Evolutionary conservation across 2,329 filamentous ascomycete species (phyloP).

Genomic region (Blastomyces silverae): DNA sequence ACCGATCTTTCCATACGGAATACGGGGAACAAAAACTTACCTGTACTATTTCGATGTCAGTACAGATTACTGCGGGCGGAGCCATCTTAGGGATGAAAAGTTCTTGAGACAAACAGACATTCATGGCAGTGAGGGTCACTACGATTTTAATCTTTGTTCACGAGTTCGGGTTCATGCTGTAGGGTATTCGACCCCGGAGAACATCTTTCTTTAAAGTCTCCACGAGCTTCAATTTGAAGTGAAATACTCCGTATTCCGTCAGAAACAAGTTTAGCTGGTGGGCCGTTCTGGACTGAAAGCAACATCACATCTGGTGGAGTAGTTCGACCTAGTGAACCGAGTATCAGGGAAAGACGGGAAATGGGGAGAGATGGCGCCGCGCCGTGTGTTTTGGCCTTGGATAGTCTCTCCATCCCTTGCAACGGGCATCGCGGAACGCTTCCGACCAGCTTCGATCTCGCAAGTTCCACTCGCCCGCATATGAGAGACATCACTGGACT

Average conservation of each 20-base stretch:
- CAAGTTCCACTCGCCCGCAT: constrained; percentile 3
- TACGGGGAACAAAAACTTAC: background rate
- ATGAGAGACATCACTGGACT: background rate
- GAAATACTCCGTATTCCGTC: background rate
- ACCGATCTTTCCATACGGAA: background rate
- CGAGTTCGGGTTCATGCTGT: background rate
- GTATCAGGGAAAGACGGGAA: background rate
- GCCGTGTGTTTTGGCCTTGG: background rate
- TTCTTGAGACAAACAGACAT: too few relatives aligned
- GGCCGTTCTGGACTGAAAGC: background rate
- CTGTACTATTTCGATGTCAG: background rate
- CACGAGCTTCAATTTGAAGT: background rate
- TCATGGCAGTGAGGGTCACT: background rate
- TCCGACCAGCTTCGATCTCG: background rate
- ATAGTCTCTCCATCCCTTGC: constrained; percentile 1
- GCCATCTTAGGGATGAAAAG: background rate
- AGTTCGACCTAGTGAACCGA: background rate
- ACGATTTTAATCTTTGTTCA: constrained; percentile 1
- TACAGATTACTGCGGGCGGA: background rate
- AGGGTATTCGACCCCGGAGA: background rate
- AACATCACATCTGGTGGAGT: background rate
- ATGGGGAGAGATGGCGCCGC: background rate
- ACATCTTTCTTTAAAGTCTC: background rate
- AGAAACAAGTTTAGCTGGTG: background rate
- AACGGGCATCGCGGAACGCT: background rate